These are phyloP conservation scores for Colletotrichum phormii DNA, from an alignment of 2,329 filamentous ascomycete species.

Conservation along the genomic window DNA sequence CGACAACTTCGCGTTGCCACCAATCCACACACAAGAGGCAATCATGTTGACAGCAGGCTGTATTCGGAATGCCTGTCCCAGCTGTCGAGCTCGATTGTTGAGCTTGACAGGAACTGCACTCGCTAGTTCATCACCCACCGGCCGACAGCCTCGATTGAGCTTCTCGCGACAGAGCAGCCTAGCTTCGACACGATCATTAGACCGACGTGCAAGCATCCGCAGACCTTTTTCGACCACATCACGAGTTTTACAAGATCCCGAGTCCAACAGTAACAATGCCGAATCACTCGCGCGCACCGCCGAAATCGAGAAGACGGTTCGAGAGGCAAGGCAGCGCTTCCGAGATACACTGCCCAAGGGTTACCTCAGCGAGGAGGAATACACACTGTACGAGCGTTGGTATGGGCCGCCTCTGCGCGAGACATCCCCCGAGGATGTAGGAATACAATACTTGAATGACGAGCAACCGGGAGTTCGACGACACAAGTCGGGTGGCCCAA, in stretches of 20 bases:
- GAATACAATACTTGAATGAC: conserved; percentile 49
- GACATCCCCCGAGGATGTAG: conserved; percentile 70
- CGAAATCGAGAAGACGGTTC: conserved; percentile 72
- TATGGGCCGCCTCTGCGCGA: conserved; percentile 81
- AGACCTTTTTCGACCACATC: conserved; percentile 15
- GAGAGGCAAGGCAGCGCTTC: conserved; percentile 79
- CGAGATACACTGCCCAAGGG: conserved; percentile 80
- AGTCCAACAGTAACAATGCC: conserved; percentile 32
- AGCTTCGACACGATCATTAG: conserved; percentile 9
- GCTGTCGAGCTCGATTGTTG: conserved; percentile 27
- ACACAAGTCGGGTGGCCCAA: conserved; percentile 36
- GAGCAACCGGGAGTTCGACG: not conserved
- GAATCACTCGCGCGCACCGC: conserved; percentile 29
- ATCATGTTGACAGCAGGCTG: conserved; percentile 34
- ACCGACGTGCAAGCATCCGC: not conserved
- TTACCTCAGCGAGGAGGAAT: conserved; percentile 77
- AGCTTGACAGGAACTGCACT: not conserved
- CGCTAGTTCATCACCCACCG: not conserved
- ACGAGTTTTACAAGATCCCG: not conserved
- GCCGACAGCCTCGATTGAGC: not conserved
- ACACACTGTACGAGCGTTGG: conserved; percentile 79
- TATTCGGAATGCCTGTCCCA: conserved; percentile 30
- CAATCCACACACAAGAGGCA: not conserved
- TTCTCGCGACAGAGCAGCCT: conserved; percentile 12
- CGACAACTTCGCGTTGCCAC: not conserved